Percentiles rank a stretch among this genome's conserved stretches.
phyloP scores from a whole-genome alignment of 345 rosid species.

The Euphorbia pulcherrima region DNA sequence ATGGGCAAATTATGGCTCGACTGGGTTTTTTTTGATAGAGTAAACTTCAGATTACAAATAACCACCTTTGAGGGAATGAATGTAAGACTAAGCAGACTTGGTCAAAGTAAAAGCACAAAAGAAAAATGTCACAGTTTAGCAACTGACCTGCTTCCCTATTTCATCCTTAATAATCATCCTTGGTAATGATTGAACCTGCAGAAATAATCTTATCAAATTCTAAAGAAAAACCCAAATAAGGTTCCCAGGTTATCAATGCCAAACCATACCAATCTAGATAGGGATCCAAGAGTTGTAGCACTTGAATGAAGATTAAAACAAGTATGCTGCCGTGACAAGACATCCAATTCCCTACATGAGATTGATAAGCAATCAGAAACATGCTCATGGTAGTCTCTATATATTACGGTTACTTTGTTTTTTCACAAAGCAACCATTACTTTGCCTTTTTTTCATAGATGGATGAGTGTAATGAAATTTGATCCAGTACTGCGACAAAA shows the following conservation, averaged over 20 bases:
- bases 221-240: slow-evolving; percentile 7
- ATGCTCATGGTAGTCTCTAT: neutral
- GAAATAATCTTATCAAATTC: slow-evolving; percentile 18
- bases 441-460: neutral
- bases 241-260: slow-evolving; percentile 6
- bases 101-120: neutral
- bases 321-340: slow-evolving; percentile 71
- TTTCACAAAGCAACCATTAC: neutral
- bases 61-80: neutral
- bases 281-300: slow-evolving; percentile 83
- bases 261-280: slow-evolving; percentile 72
- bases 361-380: slow-evolving; percentile 10
- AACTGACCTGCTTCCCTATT: slow-evolving; percentile 88
- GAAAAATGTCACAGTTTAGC: slow-evolving; percentile 13
- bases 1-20: neutral
- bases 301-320: slow-evolving; percentile 86
- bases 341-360: slow-evolving; percentile 78
- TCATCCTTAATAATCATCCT: slow-evolving; percentile 95
- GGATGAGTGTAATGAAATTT: neutral
- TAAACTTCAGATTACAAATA: neutral
- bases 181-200: slow-evolving; percentile 92
- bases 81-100: neutral
- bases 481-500: no score
- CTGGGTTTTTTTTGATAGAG: neutral
- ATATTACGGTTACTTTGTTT: neutral